Conservation (phyloP, 345 rosid genomes). For the Populus euphratica region DNA sequence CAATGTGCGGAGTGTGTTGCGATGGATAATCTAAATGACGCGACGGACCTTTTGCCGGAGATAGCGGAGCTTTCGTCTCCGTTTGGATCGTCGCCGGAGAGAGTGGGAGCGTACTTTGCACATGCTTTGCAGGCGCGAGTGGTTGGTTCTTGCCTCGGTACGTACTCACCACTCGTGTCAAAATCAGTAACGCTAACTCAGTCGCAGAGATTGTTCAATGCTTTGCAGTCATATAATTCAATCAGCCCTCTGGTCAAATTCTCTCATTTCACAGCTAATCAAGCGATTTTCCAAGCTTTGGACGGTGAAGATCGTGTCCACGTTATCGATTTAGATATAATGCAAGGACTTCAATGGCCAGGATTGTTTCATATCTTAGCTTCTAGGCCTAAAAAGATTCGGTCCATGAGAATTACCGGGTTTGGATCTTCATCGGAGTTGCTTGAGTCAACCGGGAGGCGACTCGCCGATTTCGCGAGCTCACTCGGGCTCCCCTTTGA, state of each 20-base stretch:
- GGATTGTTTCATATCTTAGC: conserved; percentile 95
- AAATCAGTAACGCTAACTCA: conserved; percentile 46
- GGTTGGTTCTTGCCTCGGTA: conserved; percentile 62
- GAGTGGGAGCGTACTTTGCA: conserved; percentile 83
- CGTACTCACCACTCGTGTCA: conserved; percentile 44
- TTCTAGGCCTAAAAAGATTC: conserved; percentile 67
- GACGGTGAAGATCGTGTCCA: conserved; percentile 80
- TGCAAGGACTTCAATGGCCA: conserved; percentile 99
- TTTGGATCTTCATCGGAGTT: conserved; percentile 75
- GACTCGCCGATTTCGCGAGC: conserved; percentile 78
- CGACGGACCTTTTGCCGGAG: conserved; percentile 68
- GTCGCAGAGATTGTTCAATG: conserved; percentile 69
- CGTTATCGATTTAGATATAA: conserved; percentile 85
- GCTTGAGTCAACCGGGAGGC: conserved; percentile 77
- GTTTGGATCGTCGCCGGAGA: conserved; percentile 78
- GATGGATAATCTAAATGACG: conserved; percentile 62
- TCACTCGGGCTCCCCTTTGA: conserved; percentile 79
- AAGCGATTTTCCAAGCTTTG: conserved; percentile 81
- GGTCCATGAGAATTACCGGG: conserved; percentile 77
- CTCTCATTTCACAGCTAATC: conserved; percentile 96
- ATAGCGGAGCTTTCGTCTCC: conserved; percentile 82
- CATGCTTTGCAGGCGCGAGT: conserved; percentile 87
- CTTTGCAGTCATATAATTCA: conserved; percentile 78
- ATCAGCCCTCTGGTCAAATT: conserved; percentile 73
- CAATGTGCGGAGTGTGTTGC: conserved; percentile 95